A percentile compares a stretch with the other conserved stretches of the same genome.
Conservation (phyloP, 805 yeast genomes). For the Sugiyamaella chiloensis region DNA sequence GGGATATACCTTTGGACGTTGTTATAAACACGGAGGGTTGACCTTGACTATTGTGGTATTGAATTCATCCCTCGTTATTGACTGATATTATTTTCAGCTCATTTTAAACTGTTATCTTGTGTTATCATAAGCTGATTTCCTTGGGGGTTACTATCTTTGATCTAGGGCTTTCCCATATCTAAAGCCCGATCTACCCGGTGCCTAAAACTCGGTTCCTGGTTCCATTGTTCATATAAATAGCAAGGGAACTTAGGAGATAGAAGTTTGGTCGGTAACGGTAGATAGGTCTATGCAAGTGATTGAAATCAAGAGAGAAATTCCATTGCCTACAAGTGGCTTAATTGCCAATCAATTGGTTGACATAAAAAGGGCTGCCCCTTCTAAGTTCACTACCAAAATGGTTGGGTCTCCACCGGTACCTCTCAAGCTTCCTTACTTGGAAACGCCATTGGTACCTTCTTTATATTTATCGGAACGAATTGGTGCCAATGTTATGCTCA, state of each 20-base stretch:
- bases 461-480: slow-evolving; percentile 67
- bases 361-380: too few species aligned
- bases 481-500: slow-evolving; percentile 67
- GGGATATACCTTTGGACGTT: background rate
- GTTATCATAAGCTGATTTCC: too few species aligned
- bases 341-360: background rate
- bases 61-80: background rate
- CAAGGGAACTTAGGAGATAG: background rate
- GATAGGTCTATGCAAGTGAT: slow-evolving; percentile 1
- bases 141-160: background rate
- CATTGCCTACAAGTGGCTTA: background rate
- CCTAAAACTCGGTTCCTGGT: background rate
- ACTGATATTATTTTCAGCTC: background rate
- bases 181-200: slow-evolving; percentile 4
- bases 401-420: slow-evolving; percentile 4
- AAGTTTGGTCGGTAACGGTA: background rate
- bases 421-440: slow-evolving; percentile 35
- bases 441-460: slow-evolving; percentile 75
- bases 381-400: background rate
- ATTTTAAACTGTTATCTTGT: too few species aligned
- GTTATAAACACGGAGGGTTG: background rate
- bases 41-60: background rate
- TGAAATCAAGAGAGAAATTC: background rate
- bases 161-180: background rate
- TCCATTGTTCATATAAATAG: background rate